phyloP scores from a whole-genome alignment of 176 grass and related monocot species.

The Musa schizocarpa region DNA sequence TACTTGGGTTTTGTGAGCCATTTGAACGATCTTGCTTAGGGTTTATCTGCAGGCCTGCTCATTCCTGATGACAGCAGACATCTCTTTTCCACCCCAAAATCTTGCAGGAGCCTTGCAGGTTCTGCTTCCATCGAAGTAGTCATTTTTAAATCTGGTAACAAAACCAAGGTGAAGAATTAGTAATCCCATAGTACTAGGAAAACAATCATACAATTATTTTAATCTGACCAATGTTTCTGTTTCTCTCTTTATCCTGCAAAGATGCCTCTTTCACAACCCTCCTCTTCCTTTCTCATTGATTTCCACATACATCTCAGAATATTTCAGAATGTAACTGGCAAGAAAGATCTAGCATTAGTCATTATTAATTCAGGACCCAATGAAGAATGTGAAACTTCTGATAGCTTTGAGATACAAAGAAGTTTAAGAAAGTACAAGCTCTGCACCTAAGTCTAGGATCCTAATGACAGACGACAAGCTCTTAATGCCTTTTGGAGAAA shows the following conservation, averaged over 20 bases:
- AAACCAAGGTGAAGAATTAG: neutral
- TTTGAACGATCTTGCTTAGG: too few species aligned
- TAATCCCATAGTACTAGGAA: neutral
- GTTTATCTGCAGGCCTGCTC: too few species aligned
- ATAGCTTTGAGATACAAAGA: neutral
- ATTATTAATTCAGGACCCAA: neutral
- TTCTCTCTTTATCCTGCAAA: too few species aligned
- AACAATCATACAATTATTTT: too few species aligned
- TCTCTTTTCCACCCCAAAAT: neutral
- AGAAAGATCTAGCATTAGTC: neutral
- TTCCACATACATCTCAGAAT: constrained; percentile 1
- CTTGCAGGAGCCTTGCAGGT: neutral
- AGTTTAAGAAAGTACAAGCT: neutral
- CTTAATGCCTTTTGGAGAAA: neutral
- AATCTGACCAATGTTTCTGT: too few species aligned
- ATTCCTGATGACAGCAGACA: neutral
- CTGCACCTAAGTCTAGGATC: neutral
- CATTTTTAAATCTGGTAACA: neutral
- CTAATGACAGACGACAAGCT: neutral
- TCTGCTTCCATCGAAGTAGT: neutral
- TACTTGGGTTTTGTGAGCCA: too few species aligned
- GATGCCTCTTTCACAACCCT: neutral
- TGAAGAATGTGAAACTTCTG: neutral
- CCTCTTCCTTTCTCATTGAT: neutral
- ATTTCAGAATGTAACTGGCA: constrained; percentile 1